A percentile compares a stretch with the other conserved stretches of the same genome.
Conservation (phyloP, 345 rosid genomes). For the Luvunga scandens region DNA sequence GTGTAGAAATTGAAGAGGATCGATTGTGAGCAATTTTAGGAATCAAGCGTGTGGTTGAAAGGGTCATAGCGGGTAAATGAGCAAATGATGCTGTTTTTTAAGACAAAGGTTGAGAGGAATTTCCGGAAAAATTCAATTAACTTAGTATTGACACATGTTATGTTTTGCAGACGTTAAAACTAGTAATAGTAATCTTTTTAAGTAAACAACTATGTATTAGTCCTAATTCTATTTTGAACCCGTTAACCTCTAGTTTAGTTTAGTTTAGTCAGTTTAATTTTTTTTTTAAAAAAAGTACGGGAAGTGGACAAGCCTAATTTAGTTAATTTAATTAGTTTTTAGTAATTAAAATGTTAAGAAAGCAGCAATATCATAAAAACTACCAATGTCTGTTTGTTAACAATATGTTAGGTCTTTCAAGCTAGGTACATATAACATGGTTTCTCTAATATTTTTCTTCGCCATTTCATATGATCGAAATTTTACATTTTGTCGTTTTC, state of each 20-base stretch:
- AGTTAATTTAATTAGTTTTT: neutral
- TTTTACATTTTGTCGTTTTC: neutral
- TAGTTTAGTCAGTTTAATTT: no score
- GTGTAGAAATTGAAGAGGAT: conserved; percentile 20
- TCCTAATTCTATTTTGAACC: neutral
- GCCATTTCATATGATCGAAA: neutral
- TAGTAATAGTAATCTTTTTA: neutral
- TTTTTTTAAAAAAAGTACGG: no score
- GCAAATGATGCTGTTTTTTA: neutral
- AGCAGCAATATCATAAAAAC: no score
- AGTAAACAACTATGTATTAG: neutral
- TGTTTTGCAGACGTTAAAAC: neutral
- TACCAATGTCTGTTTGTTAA: no score
- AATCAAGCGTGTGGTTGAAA: conserved; percentile 14
- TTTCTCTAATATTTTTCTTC: neutral
- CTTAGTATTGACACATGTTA: neutral
- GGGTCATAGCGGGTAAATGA: neutral
- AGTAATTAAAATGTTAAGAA: neutral
- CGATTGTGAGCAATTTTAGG: conserved; percentile 36
- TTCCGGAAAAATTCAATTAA: conserved; percentile 16
- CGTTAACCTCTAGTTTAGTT: no score
- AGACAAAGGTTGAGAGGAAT: conserved; percentile 26
- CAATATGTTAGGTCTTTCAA: neutral
- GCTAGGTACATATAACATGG: neutral
- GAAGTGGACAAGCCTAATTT: no score